These are phyloP conservation scores for Magnusiomyces magnusii DNA, from an alignment of 1,139 yeast species.

Conservation along the genomic window DNA sequence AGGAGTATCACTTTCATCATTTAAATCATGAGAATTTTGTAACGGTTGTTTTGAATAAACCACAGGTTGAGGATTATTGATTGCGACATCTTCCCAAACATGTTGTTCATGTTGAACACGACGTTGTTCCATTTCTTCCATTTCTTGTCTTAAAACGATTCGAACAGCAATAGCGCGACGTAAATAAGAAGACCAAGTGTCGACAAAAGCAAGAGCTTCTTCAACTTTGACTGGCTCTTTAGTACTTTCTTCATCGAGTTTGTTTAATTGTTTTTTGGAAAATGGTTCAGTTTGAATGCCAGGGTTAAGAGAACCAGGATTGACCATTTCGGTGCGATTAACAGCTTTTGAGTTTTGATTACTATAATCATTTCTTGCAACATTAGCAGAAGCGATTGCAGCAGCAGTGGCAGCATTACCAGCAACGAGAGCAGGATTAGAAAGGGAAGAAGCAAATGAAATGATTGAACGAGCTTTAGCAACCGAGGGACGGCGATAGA, in stretches of 20 bases:
- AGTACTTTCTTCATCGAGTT: constrained; percentile 9
- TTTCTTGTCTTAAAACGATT: constrained; percentile 28
- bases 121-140: constrained; percentile 21
- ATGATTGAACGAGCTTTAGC: constrained; percentile 1
- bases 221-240: constrained; percentile 19
- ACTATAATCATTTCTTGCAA: neutral
- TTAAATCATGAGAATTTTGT: neutral
- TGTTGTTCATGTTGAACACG: constrained; percentile 20
- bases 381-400: neutral
- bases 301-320: neutral
- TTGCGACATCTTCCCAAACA: neutral
- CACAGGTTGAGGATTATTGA: neutral
- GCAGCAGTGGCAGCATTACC: neutral
- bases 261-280: neutral
- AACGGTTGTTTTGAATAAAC: no score
- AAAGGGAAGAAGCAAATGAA: constrained; percentile 2
- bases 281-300: constrained; percentile 1
- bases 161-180: constrained; percentile 32
- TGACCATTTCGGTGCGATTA: constrained; percentile 10
- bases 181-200: constrained; percentile 32
- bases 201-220: constrained; percentile 30
- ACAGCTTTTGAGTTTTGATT: constrained; percentile 7
- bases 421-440: neutral
- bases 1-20: constrained; percentile 8
- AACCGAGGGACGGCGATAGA: constrained; percentile 3